Percentiles rank a stretch among this genome's conserved stretches.
Conservation (phyloP, 345 rosid genomes). For the Aegle marmelos region DNA sequence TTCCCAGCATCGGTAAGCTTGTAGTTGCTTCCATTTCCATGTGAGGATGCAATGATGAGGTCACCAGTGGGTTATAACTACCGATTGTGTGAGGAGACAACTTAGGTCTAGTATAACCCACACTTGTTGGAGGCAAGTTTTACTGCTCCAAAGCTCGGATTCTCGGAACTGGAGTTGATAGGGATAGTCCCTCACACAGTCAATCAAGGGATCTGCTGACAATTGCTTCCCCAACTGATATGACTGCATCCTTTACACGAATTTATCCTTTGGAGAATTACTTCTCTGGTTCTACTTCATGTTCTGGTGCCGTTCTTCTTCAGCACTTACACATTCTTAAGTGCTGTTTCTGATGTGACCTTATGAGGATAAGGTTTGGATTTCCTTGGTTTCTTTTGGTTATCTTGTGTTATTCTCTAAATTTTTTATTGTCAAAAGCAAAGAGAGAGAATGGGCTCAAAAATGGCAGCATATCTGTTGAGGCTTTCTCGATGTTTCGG, state of each 20-base stretch:
- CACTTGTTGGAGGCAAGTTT: slow-evolving; percentile 74
- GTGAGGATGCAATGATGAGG: background rate
- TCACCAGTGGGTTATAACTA: slow-evolving; percentile 9
- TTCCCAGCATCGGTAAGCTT: background rate
- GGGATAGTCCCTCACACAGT: slow-evolving; percentile 93
- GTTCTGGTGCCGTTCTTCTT: slow-evolving; percentile 10
- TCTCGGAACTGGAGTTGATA: slow-evolving; percentile 75
- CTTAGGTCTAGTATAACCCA: slow-evolving; percentile 28
- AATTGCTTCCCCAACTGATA: slow-evolving; percentile 79
- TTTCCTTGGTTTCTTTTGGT: too few relatives aligned
- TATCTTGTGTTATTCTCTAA: too few relatives aligned
- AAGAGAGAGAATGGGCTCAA: too few relatives aligned
- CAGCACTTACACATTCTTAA: too few relatives aligned
- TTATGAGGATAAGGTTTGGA: too few relatives aligned
- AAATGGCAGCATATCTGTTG: too few relatives aligned
- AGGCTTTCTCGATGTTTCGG: too few relatives aligned
- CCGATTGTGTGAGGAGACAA: slow-evolving; percentile 26
- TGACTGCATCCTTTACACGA: slow-evolving; percentile 57
- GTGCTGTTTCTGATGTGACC: too few relatives aligned
- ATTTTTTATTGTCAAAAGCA: too few relatives aligned
- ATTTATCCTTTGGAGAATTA: slow-evolving; percentile 53
- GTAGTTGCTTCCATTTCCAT: background rate
- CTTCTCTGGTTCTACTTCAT: slow-evolving; percentile 34
- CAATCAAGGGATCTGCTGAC: slow-evolving; percentile 80
- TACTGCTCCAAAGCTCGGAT: slow-evolving; percentile 83